Evolutionary conservation across 108 stramenopile species (phyloP).

Genomic region (Mayamaea pseudoterrestris): DNA sequence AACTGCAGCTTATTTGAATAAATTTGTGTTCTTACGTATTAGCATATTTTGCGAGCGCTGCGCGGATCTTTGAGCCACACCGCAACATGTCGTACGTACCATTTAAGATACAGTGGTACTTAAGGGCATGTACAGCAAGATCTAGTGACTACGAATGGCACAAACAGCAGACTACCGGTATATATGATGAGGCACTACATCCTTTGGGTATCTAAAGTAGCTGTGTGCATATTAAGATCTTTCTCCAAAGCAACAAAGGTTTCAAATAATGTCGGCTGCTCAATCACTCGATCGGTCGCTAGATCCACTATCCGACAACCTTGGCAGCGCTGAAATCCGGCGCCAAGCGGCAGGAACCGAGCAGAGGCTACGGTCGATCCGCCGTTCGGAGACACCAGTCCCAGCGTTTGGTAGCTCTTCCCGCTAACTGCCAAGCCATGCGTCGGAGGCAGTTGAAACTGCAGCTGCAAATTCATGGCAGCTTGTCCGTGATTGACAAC

Average conservation of each 20-base stretch:
- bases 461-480: constrained; percentile 57
- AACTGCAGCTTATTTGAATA: too few species aligned
- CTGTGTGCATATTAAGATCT: too few species aligned
- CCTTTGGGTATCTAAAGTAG: too few species aligned
- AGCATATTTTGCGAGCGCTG: neutral
- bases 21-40: neutral
- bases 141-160: too few species aligned
- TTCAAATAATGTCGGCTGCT: constrained; percentile 65
- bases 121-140: too few species aligned
- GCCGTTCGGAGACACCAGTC: constrained; percentile 39
- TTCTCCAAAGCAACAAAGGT: constrained; percentile 61
- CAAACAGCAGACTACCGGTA: too few species aligned
- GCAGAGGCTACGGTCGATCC: constrained; percentile 42
- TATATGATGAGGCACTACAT: too few species aligned
- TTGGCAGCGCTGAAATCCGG: constrained; percentile 44
- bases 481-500: constrained; percentile 64
- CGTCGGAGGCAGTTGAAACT: constrained; percentile 60
- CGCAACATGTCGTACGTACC: too few species aligned
- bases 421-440: constrained; percentile 64
- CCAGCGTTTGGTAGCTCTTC: constrained; percentile 47
- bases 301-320: constrained; percentile 70
- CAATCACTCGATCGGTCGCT: constrained; percentile 38
- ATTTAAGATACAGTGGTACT: too few species aligned
- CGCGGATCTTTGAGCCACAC: neutral
- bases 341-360: constrained; percentile 40